These are phyloP conservation scores for Achlya hypogyna DNA, from an alignment of 352 stramenopile species.

Conservation along the genomic window DNA sequence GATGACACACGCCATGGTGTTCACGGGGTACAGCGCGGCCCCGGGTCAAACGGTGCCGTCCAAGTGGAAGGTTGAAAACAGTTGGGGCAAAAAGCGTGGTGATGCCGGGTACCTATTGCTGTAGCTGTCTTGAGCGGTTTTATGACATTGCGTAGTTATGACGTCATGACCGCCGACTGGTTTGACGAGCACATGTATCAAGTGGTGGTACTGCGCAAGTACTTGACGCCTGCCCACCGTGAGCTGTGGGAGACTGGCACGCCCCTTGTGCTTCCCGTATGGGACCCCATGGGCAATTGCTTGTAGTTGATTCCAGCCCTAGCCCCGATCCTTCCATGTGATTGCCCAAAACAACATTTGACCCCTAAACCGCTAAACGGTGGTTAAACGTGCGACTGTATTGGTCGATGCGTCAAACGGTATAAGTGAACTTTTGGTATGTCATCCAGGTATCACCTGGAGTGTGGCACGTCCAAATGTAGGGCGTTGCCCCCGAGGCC, in stretches of 20 bases:
- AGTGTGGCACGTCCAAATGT: not conserved
- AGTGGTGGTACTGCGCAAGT: slow-evolving; percentile 24
- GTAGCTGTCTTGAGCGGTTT: not conserved
- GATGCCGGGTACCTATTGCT: slow-evolving; percentile 24
- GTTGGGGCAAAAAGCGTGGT: slow-evolving; percentile 19
- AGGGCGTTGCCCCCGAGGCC: not conserved
- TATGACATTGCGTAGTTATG: not conserved
- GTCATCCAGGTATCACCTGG: not conserved
- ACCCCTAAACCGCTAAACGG: not conserved
- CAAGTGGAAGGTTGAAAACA: slow-evolving; percentile 26
- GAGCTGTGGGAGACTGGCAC: not conserved
- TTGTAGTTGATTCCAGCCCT: not conserved
- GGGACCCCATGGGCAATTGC: slow-evolving; percentile 21
- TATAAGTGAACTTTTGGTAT: not conserved
- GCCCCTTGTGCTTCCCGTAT: slow-evolving; percentile 19
- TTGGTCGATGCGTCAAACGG: not conserved
- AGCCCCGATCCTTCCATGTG: not conserved
- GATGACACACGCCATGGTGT: slow-evolving; percentile 30
- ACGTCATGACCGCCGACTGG: slow-evolving; percentile 26
- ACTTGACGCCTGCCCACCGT: not conserved
- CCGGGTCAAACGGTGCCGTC: not conserved
- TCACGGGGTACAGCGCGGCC: slow-evolving; percentile 23
- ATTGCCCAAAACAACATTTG: not conserved
- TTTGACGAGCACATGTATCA: slow-evolving; percentile 29
- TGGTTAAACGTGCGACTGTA: not conserved